Conservation (phyloP, 202 grass and related monocot species). For the Cymbopogon flexuosus region DNA sequence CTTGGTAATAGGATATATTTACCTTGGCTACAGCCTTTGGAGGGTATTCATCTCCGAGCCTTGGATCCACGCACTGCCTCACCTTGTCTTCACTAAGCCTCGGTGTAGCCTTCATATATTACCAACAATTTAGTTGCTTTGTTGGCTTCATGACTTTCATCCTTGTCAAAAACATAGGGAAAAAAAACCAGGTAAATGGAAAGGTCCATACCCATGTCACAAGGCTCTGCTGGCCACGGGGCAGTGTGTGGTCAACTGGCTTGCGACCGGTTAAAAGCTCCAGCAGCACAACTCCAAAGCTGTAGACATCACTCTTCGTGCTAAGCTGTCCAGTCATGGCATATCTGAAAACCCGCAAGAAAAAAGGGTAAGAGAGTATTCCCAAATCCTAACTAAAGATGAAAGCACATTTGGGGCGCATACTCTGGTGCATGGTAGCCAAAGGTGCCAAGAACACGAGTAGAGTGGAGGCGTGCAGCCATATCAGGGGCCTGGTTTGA, state of each 20-base stretch:
- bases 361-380: background rate
- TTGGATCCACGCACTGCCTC: conserved; percentile 54
- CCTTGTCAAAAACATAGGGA: background rate
- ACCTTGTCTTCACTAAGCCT: conserved; percentile 70
- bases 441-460: conserved; percentile 54
- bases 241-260: conserved; percentile 58
- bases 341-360: conserved; percentile 17
- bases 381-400: background rate
- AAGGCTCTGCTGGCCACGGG: conserved; percentile 57
- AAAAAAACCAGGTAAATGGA: background rate
- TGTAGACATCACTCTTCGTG: conserved; percentile 54
- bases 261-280: conserved; percentile 62
- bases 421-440: conserved; percentile 53
- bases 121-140: background rate
- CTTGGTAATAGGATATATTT: background rate
- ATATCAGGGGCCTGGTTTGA: conserved; percentile 39
- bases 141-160: background rate
- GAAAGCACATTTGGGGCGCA: background rate
- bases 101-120: conserved; percentile 45
- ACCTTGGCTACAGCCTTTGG: conserved; percentile 67
- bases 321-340: conserved; percentile 63
- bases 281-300: conserved; percentile 55
- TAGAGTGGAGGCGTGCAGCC: conserved; percentile 49
- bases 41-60: conserved; percentile 45
- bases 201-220: conserved; percentile 51